Conservation (phyloP, 2,329 filamentous ascomycete species). For the Pochonia chlamydosporia region DNA sequence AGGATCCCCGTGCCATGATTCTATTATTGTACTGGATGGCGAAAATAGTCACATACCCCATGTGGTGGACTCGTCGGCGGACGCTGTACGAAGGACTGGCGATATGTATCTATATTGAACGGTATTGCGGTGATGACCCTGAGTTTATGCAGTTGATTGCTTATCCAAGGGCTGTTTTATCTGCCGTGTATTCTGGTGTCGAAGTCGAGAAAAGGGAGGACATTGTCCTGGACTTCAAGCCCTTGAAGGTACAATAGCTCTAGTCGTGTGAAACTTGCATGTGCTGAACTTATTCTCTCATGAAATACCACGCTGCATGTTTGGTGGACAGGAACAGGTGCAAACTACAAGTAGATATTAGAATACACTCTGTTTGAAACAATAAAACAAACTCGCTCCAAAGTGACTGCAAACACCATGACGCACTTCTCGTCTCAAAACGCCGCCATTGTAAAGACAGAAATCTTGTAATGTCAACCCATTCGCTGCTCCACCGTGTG, state of each 20-base stretch:
- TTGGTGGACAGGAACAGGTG: too few relatives aligned
- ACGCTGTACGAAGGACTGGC: slow-evolving; percentile 42
- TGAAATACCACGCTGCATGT: too few relatives aligned
- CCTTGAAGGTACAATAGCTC: not conserved
- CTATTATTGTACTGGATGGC: slow-evolving; percentile 54
- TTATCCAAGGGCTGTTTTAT: not conserved
- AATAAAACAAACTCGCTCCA: not conserved
- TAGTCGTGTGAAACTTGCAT: not conserved
- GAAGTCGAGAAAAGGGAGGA: not conserved
- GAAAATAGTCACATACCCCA: slow-evolving; percentile 31
- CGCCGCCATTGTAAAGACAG: too few relatives aligned
- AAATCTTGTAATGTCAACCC: too few relatives aligned
- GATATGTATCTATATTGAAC: slow-evolving; percentile 35
- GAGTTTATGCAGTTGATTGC: slow-evolving; percentile 2
- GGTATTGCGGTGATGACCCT: slow-evolving; percentile 8
- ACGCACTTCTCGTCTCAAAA: too few relatives aligned
- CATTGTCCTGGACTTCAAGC: not conserved
- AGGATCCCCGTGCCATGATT: slow-evolving; percentile 48
- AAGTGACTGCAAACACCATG: too few relatives aligned
- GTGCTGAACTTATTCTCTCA: too few relatives aligned
- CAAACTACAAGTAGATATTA: too few relatives aligned
- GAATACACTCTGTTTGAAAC: too few relatives aligned
- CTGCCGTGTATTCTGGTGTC: not conserved
- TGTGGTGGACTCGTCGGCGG: slow-evolving; percentile 44
- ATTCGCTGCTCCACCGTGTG: too few relatives aligned